These are phyloP conservation scores for Nannizziopsis arthrosporioides DNA, from an alignment of 2,329 filamentous ascomycete genomes.

Conservation along the genomic window DNA sequence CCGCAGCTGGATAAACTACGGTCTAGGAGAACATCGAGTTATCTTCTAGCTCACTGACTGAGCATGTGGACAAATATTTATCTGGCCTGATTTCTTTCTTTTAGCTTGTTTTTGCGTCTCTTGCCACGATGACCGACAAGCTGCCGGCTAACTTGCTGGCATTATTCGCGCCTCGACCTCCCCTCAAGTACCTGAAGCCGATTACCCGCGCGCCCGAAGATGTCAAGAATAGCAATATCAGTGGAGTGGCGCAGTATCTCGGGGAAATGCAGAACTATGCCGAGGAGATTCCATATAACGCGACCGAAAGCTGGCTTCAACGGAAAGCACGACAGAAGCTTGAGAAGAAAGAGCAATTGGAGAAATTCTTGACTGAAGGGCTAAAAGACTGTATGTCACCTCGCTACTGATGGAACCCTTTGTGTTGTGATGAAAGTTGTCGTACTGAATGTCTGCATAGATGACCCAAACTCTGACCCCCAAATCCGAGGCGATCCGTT, in stretches of 20 bases:
- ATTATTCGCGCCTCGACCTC: constrained; percentile 88
- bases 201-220: constrained; percentile 73
- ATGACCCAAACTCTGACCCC: constrained; percentile 70
- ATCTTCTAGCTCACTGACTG: too few relatives aligned
- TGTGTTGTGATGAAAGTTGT: too few relatives aligned
- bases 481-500: constrained; percentile 89
- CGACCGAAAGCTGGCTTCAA: constrained; percentile 90
- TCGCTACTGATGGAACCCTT: not conserved
- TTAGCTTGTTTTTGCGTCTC: not conserved
- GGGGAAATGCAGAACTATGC: constrained; percentile 64
- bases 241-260: constrained; percentile 63
- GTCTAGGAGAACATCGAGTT: too few relatives aligned
- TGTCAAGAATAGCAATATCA: constrained; percentile 60
- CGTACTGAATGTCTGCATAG: constrained; percentile 34
- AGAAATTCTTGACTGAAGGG: constrained; percentile 53
- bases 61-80: too few relatives aligned
- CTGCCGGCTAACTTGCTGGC: constrained; percentile 83
- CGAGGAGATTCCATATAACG: constrained; percentile 60
- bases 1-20: not conserved
- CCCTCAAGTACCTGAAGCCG: constrained; percentile 77
- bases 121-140: constrained; percentile 72
- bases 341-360: constrained; percentile 62
- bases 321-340: constrained; percentile 68
- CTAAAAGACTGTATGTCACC: constrained; percentile 45
- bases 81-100: not conserved